These are phyloP conservation scores for Aspergillus sp. DNA, from an alignment of 2,329 filamentous ascomycete species.

Conservation along the genomic window DNA sequence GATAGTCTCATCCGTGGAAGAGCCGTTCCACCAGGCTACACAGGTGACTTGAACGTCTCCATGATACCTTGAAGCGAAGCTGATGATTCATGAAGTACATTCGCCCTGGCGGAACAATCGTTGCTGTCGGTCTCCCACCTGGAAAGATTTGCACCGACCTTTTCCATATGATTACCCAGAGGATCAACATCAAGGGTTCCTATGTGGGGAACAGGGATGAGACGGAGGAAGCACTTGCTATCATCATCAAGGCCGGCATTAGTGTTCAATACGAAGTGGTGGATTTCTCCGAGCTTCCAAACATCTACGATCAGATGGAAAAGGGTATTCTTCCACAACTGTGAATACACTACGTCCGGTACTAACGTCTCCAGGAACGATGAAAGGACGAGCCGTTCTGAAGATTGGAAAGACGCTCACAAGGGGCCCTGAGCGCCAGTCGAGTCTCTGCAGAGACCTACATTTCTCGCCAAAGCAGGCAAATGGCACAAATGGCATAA, in stretches of 20 bases:
- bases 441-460: not conserved
- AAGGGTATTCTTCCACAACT: not conserved
- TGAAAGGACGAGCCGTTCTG: not conserved
- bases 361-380: not conserved
- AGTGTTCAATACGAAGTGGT: conserved; percentile 80
- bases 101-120: conserved; percentile 73
- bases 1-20: conserved; percentile 78
- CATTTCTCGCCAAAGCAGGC: not conserved
- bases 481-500: not conserved
- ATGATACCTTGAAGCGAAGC: conserved; percentile 24
- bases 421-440: not conserved
- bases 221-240: conserved; percentile 81
- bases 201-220: conserved; percentile 91
- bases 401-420: not conserved
- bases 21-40: conserved; percentile 84
- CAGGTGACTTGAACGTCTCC: conserved; percentile 5
- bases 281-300: conserved; percentile 73
- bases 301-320: conserved; percentile 71
- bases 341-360: no score
- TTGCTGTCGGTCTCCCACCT: conserved; percentile 84
- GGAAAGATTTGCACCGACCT: conserved; percentile 77
- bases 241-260: conserved; percentile 78
- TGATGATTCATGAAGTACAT: conserved; percentile 66
- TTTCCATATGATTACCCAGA: conserved; percentile 80
- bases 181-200: conserved; percentile 85